These are phyloP conservation scores for Tagetes patula DNA, from an alignment of 129 eudicot species.

Conservation along the genomic window DNA sequence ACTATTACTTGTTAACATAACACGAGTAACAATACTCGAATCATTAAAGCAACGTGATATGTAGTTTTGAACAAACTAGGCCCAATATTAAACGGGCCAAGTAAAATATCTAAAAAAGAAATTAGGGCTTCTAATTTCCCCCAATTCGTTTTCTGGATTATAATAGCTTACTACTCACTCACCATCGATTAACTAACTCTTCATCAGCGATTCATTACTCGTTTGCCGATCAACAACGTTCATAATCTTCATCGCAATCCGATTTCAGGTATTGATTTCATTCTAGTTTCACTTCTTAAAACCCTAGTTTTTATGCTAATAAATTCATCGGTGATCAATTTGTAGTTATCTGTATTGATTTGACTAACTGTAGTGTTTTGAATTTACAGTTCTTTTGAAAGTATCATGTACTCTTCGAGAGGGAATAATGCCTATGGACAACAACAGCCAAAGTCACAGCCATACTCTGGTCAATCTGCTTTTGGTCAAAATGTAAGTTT, in stretches of 20 bases:
- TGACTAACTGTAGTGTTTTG: background rate
- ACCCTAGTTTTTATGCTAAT: background rate
- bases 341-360: background rate
- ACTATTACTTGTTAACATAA: too few relatives aligned
- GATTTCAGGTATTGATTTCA: conserved; percentile 12
- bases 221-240: conserved; percentile 20
- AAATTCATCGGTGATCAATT: background rate
- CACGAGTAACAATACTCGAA: background rate
- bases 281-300: background rate
- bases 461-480: conserved; percentile 66
- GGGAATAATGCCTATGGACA: conserved; percentile 63
- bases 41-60: background rate
- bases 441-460: conserved; percentile 39
- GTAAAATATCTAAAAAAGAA: conserved; percentile 9
- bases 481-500: conserved; percentile 59
- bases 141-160: background rate
- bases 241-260: conserved; percentile 1
- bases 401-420: conserved; percentile 67
- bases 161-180: background rate
- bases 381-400: conserved; percentile 4
- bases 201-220: background rate
- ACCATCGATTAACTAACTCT: too few relatives aligned
- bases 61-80: background rate
- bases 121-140: conserved; percentile 21
- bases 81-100: conserved; percentile 25